Base-by-base conservation (phyloP, 345 rosid species). In the Noccaea caerulescens region DNA sequence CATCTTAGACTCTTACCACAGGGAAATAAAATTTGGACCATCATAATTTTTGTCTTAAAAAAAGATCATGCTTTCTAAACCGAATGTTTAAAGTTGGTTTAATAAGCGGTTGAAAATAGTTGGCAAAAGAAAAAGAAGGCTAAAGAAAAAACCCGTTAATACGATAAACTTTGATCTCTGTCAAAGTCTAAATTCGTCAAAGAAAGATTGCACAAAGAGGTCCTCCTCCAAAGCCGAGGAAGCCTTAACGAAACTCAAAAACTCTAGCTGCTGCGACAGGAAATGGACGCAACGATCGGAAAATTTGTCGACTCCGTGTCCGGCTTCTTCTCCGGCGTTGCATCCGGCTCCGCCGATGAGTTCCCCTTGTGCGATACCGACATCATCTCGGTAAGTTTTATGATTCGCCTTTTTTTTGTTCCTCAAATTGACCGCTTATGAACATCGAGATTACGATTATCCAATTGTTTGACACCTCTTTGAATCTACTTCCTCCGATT, bases 341-440 rank as follows among this genome's bases (percentile, higher is more conserved):
- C 58, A 14, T 68, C 74, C 11, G 64, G 10, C 46, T 76, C 70
- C 54, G 30, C 53, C 60, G 92, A 90, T 69, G 86, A 83, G 75
- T 82, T 88, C 69, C 94, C 97, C 2, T 85, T 87, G 87, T 85
- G 88, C 84, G 88, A 88, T 58, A 45, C 82, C 41, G 94, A 88
- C 77, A 86, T 86, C 82, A 72, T 88, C 71, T 51, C 71, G 27
- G 96, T 90, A 81, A 69, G 80, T 47, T 41, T 47, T 41, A 27
- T 10, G 8, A 43, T 61, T 54, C 33, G 3, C 37, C 60, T 27
- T 30, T 7, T 7, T 30, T 30, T 7, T 30, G 0, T 18, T 12
- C 46, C 42, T 23, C 51, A 20, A 20, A 56, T 34, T 16, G 8
- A 61, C 7, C 63, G 8, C 38, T 12, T 32, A 46, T n/a, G 20